A percentile compares a stretch with the other conserved stretches of the same genome.
Conservation (phyloP, 2,329 filamentous ascomycete genomes). For the Cadophora gregata region DNA sequence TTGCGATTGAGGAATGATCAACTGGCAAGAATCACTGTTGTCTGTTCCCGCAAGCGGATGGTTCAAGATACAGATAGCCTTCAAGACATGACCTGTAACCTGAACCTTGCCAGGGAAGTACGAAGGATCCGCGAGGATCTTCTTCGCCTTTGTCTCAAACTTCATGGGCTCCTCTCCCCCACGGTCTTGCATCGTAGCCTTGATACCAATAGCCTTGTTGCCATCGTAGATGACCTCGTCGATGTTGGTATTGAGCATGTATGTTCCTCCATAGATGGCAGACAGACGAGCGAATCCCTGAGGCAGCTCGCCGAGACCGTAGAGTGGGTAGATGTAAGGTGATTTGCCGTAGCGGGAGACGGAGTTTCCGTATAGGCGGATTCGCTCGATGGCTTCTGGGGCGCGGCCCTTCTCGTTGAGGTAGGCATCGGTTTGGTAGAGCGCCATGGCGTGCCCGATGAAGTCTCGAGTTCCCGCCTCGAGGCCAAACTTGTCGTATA, state of each 20-base stretch:
- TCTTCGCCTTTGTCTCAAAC: constrained; percentile 94
- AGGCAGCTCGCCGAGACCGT: constrained; percentile 94
- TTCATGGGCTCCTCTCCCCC: constrained; percentile 78
- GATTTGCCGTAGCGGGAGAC: constrained; percentile 98
- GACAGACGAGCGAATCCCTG: constrained; percentile 97
- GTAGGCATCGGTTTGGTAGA: constrained; percentile 91
- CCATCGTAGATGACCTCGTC: constrained; percentile 88
- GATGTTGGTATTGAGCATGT: constrained; percentile 97
- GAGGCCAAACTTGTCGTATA: constrained; percentile 97
- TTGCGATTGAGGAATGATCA: constrained; percentile 98
- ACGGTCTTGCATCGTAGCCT: constrained; percentile 93
- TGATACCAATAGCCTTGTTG: constrained; percentile 90
- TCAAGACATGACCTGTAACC: constrained; percentile 87
- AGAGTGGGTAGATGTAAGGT: constrained; percentile 98
- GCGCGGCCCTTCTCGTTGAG: constrained; percentile 75
- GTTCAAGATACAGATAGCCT: constrained; percentile 96
- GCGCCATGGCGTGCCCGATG: constrained; percentile 96
- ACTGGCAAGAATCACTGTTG: constrained; percentile 86
- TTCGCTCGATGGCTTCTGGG: constrained; percentile 86
- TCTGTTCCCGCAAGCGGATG: constrained; percentile 91
- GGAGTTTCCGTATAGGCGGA: constrained; percentile 95
- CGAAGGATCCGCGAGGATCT: constrained; percentile 93
- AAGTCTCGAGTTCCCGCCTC: constrained; percentile 92
- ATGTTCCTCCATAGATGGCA: constrained; percentile 97
- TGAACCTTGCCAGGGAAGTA: constrained; percentile 94